phyloP scores from a whole-genome alignment of 345 rosid genomes.

The Nasturtium officinale region DNA sequence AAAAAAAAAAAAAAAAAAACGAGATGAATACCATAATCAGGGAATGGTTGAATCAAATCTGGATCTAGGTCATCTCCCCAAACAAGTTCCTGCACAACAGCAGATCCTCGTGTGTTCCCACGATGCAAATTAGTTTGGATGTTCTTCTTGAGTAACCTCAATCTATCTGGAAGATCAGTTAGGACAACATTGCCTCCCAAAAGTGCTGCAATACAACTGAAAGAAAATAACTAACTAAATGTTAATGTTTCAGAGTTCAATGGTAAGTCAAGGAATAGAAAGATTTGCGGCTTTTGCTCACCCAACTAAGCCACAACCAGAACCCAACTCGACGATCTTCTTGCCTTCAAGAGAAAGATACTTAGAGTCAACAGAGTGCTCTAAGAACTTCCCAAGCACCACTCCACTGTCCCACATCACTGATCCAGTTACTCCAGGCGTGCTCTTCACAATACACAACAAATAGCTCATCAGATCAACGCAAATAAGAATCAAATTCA shows the following conservation, averaged over 20 bases:
- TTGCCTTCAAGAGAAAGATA: slow-evolving; percentile 69
- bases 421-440: slow-evolving; percentile 88
- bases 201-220: slow-evolving; percentile 84
- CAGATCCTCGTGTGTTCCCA: slow-evolving; percentile 62
- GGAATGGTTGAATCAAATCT: slow-evolving; percentile 65
- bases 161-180: slow-evolving; percentile 89
- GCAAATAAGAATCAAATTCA: slow-evolving; percentile 3
- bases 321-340: slow-evolving; percentile 82
- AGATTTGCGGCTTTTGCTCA: slow-evolving; percentile 33
- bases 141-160: slow-evolving; percentile 78
- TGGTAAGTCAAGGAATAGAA: slow-evolving; percentile 7
- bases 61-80: slow-evolving; percentile 78
- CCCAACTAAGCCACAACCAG: slow-evolving; percentile 98
- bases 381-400: slow-evolving; percentile 84
- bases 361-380: slow-evolving; percentile 79
- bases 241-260: not conserved
- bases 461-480: not conserved
- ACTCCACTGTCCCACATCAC: slow-evolving; percentile 97
- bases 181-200: slow-evolving; percentile 79
- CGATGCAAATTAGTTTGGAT: slow-evolving; percentile 57
- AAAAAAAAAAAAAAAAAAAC: too few relatives aligned
- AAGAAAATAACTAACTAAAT: slow-evolving; percentile 20
- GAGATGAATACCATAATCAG: slow-evolving; percentile 64
- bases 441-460: slow-evolving; percentile 47
- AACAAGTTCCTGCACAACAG: slow-evolving; percentile 62